Percentiles rank a stretch among this genome's conserved stretches.
Conservation (phyloP, 192 early-diverging fungal genomes). For the Lobosporangium transversale region DNA sequence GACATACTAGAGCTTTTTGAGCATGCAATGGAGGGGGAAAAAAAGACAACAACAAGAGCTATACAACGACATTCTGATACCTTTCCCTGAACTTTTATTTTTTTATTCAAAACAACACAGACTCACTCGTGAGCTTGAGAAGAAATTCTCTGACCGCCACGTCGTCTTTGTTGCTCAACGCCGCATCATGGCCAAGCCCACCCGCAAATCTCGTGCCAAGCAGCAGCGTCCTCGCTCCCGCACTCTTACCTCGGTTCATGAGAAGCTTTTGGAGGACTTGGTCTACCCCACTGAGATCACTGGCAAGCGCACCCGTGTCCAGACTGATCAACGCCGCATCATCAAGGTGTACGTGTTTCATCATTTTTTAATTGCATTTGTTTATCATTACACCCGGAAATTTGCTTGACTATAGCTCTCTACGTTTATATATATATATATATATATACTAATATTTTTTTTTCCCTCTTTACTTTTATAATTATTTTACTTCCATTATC, state of each 20-base stretch:
- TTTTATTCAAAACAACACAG: slow-evolving; percentile 40
- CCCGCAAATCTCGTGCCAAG: slow-evolving; percentile 86
- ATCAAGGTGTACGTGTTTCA: slow-evolving; percentile 84
- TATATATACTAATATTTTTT: no score
- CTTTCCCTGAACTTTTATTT: background rate
- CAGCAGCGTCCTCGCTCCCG: slow-evolving; percentile 96
- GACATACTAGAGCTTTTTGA: no score
- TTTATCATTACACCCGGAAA: no score
- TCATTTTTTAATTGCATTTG: background rate
- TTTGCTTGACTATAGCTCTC: background rate
- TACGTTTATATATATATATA: slow-evolving; percentile 45
- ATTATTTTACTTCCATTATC: background rate
- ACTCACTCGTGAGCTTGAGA: slow-evolving; percentile 99
- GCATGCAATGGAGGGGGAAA: no score
- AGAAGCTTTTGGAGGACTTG: slow-evolving; percentile 96
- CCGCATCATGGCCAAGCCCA: slow-evolving; percentile 94
- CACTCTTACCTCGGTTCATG: slow-evolving; percentile 96
- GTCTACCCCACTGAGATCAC: slow-evolving; percentile 99
- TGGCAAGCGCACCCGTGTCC: slow-evolving; percentile 97
- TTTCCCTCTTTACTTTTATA: background rate
- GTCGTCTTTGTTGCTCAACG: slow-evolving; percentile 93
- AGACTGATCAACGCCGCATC: slow-evolving; percentile 92
- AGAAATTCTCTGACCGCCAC: slow-evolving; percentile 99
- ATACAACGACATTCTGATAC: no score
- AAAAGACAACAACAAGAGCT: background rate